A percentile compares a stretch with the other conserved stretches of the same genome.
phyloP scores from a whole-genome alignment of 768 basidiomycete genomes.

The Macrocybe gigantea region DNA sequence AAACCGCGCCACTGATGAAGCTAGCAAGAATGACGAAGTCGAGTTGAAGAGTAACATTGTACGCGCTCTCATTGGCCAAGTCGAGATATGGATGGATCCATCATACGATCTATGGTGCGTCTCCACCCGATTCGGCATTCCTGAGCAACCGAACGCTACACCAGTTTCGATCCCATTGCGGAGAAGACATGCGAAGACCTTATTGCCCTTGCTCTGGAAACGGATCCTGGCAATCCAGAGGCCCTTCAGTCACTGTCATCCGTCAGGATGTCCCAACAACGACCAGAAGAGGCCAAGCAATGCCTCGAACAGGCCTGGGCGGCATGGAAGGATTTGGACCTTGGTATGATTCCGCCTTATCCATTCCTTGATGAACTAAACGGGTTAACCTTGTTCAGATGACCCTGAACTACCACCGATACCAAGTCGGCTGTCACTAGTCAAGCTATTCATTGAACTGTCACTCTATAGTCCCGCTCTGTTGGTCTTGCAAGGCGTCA shows the following conservation, averaged over 20 bases:
- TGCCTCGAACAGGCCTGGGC: conserved; percentile 65
- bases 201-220: conserved; percentile 62
- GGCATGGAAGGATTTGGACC: conserved; percentile 65
- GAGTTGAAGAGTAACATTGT: conserved; percentile 67
- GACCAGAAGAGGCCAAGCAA: conserved; percentile 74
- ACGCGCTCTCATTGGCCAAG: conserved; percentile 78
- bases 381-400: conserved; percentile 30
- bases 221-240: conserved; percentile 73
- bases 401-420: conserved; percentile 67
- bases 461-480: conserved; percentile 66
- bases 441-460: conserved; percentile 81
- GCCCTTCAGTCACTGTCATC: conserved; percentile 78
- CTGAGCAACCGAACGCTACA: neutral
- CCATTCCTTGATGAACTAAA: neutral
- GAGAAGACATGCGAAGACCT: conserved; percentile 79
- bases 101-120: conserved; percentile 80
- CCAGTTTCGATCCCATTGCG: conserved; percentile 76
- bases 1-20: conserved; percentile 40
- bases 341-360: conserved; percentile 19
- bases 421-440: conserved; percentile 63
- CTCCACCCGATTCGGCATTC: neutral
- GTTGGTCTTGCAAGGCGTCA: conserved; percentile 69
- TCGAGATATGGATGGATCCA: conserved; percentile 96
- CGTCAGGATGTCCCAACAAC: conserved; percentile 83
- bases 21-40: conserved; percentile 39